phyloP scores from a whole-genome alignment of 106 monocot species.

The Dioscorea dumetorum region DNA sequence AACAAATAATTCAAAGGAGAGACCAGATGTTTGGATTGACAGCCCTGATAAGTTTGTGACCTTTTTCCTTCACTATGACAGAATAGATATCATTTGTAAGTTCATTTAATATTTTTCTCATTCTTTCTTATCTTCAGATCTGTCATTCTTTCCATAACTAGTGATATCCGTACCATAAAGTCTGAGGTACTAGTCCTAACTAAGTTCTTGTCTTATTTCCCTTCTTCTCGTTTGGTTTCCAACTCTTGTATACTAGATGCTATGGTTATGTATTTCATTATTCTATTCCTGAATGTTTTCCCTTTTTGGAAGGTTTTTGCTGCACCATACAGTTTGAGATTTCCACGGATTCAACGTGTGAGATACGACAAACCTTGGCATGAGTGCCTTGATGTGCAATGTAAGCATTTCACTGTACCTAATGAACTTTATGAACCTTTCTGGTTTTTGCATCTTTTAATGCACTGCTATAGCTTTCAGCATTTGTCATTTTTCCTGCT shows the following conservation, averaged over 20 bases:
- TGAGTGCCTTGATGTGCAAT: slow-evolving; percentile 96
- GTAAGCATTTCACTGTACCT: slow-evolving; percentile 33
- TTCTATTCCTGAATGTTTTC: no score
- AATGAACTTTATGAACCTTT: not conserved
- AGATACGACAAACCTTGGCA: slow-evolving; percentile 99
- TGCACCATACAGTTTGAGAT: slow-evolving; percentile 94
- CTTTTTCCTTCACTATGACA: not conserved
- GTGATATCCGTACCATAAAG: slow-evolving; percentile 95
- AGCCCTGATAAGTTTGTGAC: slow-evolving; percentile 85
- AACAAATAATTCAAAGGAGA: slow-evolving; percentile 97
- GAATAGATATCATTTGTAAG: not conserved
- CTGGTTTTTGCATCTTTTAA: not conserved
- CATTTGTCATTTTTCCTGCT: not conserved
- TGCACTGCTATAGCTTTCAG: not conserved
- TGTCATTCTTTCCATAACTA: slow-evolving; percentile 79
- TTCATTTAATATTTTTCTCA: not conserved
- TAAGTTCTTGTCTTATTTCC: no score
- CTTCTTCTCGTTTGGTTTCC: no score
- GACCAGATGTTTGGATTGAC: slow-evolving; percentile 99
- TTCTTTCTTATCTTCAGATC: slow-evolving; percentile 50
- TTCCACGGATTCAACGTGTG: slow-evolving; percentile 87
- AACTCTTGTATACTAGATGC: no score
- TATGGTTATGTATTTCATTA: no score
- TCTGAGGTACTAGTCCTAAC: slow-evolving; percentile 67
- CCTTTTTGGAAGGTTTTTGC: slow-evolving; percentile 63